Base-by-base conservation (phyloP, 1,284 basidiomycete species). In the Rhodotorula sp. region DNA sequence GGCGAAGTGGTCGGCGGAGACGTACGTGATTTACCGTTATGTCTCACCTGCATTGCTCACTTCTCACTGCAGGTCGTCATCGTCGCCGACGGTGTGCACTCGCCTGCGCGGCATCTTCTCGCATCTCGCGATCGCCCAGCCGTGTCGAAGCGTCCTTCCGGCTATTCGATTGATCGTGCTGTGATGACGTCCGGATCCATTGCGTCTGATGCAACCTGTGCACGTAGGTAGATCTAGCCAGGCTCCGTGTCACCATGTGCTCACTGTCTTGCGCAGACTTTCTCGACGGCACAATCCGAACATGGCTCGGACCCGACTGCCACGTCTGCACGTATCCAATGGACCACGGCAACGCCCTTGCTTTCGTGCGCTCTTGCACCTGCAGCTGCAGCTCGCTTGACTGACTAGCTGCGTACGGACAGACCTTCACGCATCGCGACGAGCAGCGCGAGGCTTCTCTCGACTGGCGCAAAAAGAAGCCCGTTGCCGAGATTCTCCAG, bases 401-500 rank as follows among this genome's bases (percentile, higher is more conserved):
- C 52, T 23, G 19, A 34, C 9, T 3, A 14, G 4, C 3, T n/a
- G 21, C 41, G 34, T 2, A 34, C 7, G 7, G 8, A 5, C n/a
- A 72, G 71, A 70, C 72, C 23, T 73, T 65, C 60, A 68, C 67
- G 16, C 72, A 67, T 50, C 65, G 55, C 44, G 68, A 73, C 42
- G 8, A 41, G 44, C 3, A 19, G 7, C 7, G 4, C 19, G n/a
- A n/a, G 3, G 48, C 72, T 1, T 67, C 61, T 9, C 65, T 73
- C 21, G 60, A 66, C 56, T 72, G 67, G 67, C 25, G 63, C 2
- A 62, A 67, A 52, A 55, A 46, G 49, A 62, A 66, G 19, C 23
- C 44, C 23, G 65, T 66, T 19, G 16, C 57, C 4, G 63, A 64
- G 13, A 42, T 68, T 21, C 64, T 70, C 25, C 42, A 23, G 1